Evolutionary conservation across 805 yeast species (phyloP).

Genomic region (Myxozyma lipomycoides): DNA sequence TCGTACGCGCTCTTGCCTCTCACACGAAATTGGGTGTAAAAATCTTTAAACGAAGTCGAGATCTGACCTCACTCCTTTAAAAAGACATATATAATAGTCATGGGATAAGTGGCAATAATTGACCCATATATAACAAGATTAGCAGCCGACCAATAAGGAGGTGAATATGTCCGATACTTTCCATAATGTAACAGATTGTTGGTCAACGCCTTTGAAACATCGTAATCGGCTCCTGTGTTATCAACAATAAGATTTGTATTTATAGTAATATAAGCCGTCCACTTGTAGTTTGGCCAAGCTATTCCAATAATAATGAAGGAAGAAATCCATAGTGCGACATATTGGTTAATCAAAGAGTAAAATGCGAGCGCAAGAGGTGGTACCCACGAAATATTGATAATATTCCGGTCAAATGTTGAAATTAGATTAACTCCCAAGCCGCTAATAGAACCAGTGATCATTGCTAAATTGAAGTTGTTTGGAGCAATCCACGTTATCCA

Average conservation of each 20-base stretch:
- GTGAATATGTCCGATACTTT: slow-evolving; percentile 57
- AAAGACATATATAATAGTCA: slow-evolving; percentile 7
- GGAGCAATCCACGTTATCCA: slow-evolving; percentile 63
- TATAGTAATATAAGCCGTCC: slow-evolving; percentile 54
- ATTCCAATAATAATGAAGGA: slow-evolving; percentile 50
- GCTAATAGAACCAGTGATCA: slow-evolving; percentile 55
- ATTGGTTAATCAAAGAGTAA: slow-evolving; percentile 43
- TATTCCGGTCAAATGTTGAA: slow-evolving; percentile 64
- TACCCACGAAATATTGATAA: slow-evolving; percentile 45
- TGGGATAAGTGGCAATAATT: slow-evolving; percentile 50
- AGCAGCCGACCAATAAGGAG: too few species aligned
- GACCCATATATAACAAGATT: slow-evolving; percentile 53
- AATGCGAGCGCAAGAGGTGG: slow-evolving; percentile 35
- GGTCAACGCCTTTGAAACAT: slow-evolving; percentile 49
- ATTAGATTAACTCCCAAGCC: slow-evolving; percentile 67
- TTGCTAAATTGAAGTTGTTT: slow-evolving; percentile 55
- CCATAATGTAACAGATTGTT: slow-evolving; percentile 44
- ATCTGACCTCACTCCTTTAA: slow-evolving; percentile 5
- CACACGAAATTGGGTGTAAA: slow-evolving; percentile 28
- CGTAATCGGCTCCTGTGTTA: slow-evolving; percentile 48
- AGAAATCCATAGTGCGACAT: slow-evolving; percentile 43
- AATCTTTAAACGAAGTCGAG: neutral
- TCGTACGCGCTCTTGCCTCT: slow-evolving; percentile 3
- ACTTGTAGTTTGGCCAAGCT: slow-evolving; percentile 54
- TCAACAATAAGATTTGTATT: slow-evolving; percentile 46